phyloP scores from a whole-genome alignment of 1,284 basidiomycete genomes.

The Cutaneotrichosporon spelunceum region DNA sequence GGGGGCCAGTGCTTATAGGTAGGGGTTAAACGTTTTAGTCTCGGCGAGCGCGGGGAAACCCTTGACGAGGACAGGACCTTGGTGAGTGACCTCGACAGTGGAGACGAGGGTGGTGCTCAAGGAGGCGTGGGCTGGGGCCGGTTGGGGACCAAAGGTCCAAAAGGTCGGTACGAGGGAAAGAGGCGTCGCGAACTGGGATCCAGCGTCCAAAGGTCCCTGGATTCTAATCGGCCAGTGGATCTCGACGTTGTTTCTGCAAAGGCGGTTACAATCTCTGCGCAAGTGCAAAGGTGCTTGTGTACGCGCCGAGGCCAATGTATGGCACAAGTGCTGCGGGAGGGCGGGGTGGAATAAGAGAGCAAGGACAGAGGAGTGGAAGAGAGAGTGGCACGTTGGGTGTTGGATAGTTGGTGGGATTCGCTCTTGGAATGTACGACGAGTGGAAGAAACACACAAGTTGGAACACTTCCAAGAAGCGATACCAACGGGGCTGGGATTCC shows the following conservation, averaged over 20 bases:
- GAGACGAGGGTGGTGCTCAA: neutral
- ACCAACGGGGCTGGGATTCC: neutral
- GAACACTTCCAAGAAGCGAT: neutral
- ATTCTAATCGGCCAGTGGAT: neutral
- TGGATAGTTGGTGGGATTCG: neutral
- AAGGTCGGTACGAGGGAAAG: neutral
- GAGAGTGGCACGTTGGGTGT: neutral
- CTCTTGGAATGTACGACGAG: neutral
- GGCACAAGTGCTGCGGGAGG: neutral
- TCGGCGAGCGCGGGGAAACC: neutral
- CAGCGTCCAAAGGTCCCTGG: conserved; percentile 1
- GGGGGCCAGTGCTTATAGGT: conserved; percentile 9
- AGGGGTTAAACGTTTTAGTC: conserved; percentile 5
- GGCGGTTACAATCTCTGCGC: too few species aligned
- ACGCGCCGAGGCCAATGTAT: neutral
- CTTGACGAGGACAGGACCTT: conserved; percentile 3
- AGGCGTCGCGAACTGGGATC: conserved; percentile 2
- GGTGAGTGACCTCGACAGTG: neutral
- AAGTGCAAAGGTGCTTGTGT: neutral
- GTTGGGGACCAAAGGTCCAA: neutral
- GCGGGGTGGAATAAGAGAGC: neutral
- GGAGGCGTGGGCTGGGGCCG: conserved; percentile 4
- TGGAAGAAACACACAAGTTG: conserved; percentile 2
- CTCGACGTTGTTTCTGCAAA: neutral
- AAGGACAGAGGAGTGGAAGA: neutral